Evolutionary conservation across 2,329 filamentous ascomycete species (phyloP).

Genomic region (Elsinoe arachidis): DNA sequence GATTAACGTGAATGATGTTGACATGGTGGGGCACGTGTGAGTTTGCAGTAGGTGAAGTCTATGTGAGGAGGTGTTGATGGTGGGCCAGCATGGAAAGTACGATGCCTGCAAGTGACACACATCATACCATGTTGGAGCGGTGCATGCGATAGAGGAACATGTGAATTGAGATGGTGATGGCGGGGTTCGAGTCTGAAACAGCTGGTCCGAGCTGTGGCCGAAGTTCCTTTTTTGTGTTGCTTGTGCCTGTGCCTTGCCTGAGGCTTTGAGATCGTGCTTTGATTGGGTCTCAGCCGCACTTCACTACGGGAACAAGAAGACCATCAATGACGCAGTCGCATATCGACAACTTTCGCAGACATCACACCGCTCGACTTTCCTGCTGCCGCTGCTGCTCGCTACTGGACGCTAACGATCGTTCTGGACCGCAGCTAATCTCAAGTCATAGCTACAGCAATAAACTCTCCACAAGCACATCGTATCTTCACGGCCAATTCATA

Average conservation of each 20-base stretch:
- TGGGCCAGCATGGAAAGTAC: too few relatives aligned
- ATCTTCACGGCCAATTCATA: not conserved
- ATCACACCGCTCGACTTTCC: not conserved
- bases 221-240: not conserved
- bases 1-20: too few relatives aligned
- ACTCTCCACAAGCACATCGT: not conserved
- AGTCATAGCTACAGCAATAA: not conserved
- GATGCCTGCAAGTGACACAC: not conserved
- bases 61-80: too few relatives aligned
- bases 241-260: not conserved
- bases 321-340: slow-evolving; percentile 11
- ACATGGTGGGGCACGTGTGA: too few relatives aligned
- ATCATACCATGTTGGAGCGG: not conserved
- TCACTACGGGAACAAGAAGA: not conserved
- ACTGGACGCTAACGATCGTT: not conserved
- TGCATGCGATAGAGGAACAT: not conserved
- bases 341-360: not conserved
- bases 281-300: slow-evolving; percentile 9
- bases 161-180: not conserved
- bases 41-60: too few relatives aligned
- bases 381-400: not conserved
- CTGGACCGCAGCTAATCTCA: not conserved
- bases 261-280: not conserved
- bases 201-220: not conserved
- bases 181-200: slow-evolving; percentile 7